Evolutionary conservation across 1,284 basidiomycete species (phyloP).

Genomic region (Pascua sp.): DNA sequence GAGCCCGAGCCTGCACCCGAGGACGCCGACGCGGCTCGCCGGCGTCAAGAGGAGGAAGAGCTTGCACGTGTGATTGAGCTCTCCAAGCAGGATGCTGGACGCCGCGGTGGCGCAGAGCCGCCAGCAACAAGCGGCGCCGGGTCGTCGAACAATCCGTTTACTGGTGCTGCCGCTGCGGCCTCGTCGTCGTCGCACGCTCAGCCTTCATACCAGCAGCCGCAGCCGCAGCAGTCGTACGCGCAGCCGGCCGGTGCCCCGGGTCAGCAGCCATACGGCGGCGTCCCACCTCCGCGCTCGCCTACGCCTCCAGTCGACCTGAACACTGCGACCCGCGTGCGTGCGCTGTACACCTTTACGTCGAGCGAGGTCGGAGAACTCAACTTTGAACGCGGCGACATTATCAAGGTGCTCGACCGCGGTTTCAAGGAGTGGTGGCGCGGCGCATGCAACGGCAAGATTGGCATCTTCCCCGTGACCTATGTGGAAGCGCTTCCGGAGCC

Average conservation of each 20-base stretch:
- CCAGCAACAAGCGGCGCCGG: conserved; percentile 2
- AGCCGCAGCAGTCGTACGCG: conserved; percentile 22
- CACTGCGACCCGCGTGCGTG: conserved; percentile 75
- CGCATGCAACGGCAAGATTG: conserved; percentile 84
- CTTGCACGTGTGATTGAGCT: conserved; percentile 84
- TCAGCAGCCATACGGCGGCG: conserved; percentile 2
- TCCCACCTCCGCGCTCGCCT: conserved; percentile 25
- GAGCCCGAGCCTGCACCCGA: conserved; percentile 56
- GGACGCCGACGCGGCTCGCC: conserved; percentile 64
- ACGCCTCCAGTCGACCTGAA: conserved; percentile 43
- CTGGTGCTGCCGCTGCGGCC: conserved; percentile 6
- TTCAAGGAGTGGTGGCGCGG: conserved; percentile 99
- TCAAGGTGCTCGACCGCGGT: conserved; percentile 91
- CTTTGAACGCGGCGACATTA: conserved; percentile 90
- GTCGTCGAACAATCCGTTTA: conserved; percentile 6
- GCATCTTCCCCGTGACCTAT: conserved; percentile 98
- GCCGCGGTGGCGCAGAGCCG: conserved; percentile 32
- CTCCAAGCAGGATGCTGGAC: conserved; percentile 82
- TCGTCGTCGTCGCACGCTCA: conserved; percentile 30
- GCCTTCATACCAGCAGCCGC: conserved; percentile 8
- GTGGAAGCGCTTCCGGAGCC: conserved; percentile 89
- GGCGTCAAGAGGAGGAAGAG: conserved; percentile 80
- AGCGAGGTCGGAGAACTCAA: conserved; percentile 86
- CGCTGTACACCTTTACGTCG: conserved; percentile 85
- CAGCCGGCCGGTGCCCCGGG: too few relatives aligned